Conservation (phyloP, 768 basidiomycete species). For the Dioszegia hungarica region DNA sequence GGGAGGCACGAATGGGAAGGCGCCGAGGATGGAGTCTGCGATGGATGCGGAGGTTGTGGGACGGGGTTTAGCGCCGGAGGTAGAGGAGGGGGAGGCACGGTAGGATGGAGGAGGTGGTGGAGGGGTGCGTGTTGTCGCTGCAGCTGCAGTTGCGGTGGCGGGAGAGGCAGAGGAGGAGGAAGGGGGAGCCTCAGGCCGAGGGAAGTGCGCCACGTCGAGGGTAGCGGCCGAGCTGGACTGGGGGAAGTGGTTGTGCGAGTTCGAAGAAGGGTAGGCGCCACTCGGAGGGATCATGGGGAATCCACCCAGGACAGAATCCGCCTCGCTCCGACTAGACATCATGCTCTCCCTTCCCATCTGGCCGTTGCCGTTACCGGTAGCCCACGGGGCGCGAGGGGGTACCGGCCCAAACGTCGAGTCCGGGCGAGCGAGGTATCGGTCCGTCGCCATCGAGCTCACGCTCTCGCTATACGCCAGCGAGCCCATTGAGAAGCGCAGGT, state of each 20-base stretch:
- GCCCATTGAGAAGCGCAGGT: constrained; percentile 49
- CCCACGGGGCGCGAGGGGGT: background rate
- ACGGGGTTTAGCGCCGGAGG: too few species aligned
- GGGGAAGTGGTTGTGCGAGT: constrained; percentile 15
- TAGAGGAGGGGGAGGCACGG: background rate
- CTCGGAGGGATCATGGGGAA: constrained; percentile 47
- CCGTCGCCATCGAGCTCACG: constrained; percentile 33
- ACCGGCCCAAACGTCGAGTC: constrained; percentile 2
- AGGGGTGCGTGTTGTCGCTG: background rate
- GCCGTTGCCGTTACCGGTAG: background rate
- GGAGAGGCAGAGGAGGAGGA: background rate
- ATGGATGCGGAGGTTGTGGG: constrained; percentile 27
- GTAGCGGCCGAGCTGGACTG: constrained; percentile 30
- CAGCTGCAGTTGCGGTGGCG: background rate
- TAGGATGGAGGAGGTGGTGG: background rate
- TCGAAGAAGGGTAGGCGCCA: background rate
- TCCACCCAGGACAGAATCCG: constrained; percentile 40
- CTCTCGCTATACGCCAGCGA: constrained; percentile 36
- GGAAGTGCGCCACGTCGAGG: constrained; percentile 7
- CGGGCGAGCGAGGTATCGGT: constrained; percentile 21
- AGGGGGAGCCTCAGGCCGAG: background rate
- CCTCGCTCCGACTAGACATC: constrained; percentile 31
- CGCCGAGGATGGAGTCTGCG: constrained; percentile 35
- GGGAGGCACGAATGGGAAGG: constrained; percentile 38
- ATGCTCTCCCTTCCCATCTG: constrained; percentile 19